Evolutionary conservation across 2,329 filamentous ascomycete species (phyloP), one percentile per base, ranked within the genome.

Genomic region (Sclerotinia trifoliorum): DNA sequence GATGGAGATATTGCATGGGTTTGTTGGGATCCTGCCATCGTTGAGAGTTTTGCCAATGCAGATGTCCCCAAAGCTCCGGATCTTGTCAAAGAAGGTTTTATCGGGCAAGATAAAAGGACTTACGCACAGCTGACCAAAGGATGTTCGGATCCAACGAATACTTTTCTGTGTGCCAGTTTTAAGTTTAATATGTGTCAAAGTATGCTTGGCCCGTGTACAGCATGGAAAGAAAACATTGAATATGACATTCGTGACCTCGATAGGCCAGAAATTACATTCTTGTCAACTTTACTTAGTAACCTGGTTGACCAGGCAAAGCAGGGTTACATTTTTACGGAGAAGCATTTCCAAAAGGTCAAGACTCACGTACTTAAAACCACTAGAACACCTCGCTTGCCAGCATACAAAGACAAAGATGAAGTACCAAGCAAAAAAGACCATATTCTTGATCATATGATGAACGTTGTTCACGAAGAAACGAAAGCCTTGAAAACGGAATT

Each of bases 1-100:
- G 91, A 94, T 72, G 92, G 92, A 0, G 92, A 95, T 70, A 84
- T 81, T n/a, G 86, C 90, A 5, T 94, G 90, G 90, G 79, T 92
- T 0, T 92, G 89, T 74, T 94, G 90, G 89, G 90, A 94, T 39
- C 80, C 81, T 0, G 78, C 80, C 0, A 83, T 95, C 3, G 89
- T 92, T 0, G 73, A 80, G 6, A 86, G 87, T n/a, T 94, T 94
- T 72, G 72, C 74, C 5, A 93, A 91, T 68, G 85, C 86, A 5
- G 80, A 83, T 0, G 78, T 83, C 7, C 85, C 84, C 0, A 44
- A 75, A 0, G 66, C 77, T 10, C 79, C 79, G 0, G 82, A 86
- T 65, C 76, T 89, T 0, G 79, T 84, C 8, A 68, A 78, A 8
- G 70, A 78, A 2, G 82, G 85, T 1, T 83, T 84, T 17, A 80